Evolutionary conservation across 345 rosid species (phyloP), one percentile per base, ranked within the genome.

Genomic region (Psidium friedrichsthalianum): DNA sequence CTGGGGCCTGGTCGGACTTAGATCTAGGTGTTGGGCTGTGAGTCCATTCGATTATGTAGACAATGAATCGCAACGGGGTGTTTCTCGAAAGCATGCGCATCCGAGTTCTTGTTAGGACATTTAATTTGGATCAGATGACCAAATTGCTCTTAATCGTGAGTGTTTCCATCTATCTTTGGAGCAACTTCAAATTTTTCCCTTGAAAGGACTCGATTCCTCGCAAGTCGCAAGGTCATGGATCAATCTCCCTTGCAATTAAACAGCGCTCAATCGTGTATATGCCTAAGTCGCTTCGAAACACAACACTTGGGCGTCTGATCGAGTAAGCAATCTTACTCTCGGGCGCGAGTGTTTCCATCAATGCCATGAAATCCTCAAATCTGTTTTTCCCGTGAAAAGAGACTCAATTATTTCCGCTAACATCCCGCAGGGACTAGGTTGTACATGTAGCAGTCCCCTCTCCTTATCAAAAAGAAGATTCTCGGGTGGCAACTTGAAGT

Each of bases 41-140:
- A 15, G 44, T 1, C 25, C 3, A 1, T 49, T 49, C 51, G 2
- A 9, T 49, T 49, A 49, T 49, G 51, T 8, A 49, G 10, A 49
- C 51, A 49, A 49, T 49, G 51, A 49, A 49, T 32, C 24, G 18
- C 20, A 55, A 55, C 9, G 11, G 24, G 1, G 36, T 69, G 3
- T 32, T 5, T 16, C 6, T 1, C 1, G 21, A 32, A 32, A 1
- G 10, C 12, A 16, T 0, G 44, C 0, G 11, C 1, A 32, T 32
- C 0, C 4, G 2, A 32, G 11, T 69, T 69, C 24, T 8, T 32
- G 24, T 32, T 8, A 18, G 3, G 42, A 16, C 47, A 32, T 69
- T n/a, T n/a, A n/a, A n/a, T n/a, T 32, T 32, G 13, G 13, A 69
- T 69, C 0, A 14, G 29, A 29, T 29, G 8, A 27, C 5, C 7